Evolutionary conservation across 1,284 basidiomycete genomes (phyloP).

Genomic region (Ceratobasidium sp.): DNA sequence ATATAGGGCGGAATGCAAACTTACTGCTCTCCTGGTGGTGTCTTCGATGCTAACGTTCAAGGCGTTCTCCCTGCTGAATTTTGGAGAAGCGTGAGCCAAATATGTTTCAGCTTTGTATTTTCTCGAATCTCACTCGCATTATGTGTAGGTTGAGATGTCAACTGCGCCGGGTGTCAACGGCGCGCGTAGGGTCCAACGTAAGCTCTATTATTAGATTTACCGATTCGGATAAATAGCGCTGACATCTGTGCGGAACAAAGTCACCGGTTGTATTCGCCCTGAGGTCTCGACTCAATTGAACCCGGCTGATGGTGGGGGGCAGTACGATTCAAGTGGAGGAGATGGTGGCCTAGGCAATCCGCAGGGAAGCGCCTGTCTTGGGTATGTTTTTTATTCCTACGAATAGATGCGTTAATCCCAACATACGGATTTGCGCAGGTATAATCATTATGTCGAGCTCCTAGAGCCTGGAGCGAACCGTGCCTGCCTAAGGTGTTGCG

Average conservation of each 20-base stretch:
- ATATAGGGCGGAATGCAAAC: constrained; percentile 48
- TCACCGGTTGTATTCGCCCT: constrained; percentile 48
- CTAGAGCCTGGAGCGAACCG: constrained; percentile 53
- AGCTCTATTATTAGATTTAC: constrained; percentile 1
- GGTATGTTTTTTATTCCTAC: constrained; percentile 32
- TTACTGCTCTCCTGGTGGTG: constrained; percentile 47
- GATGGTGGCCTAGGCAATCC: constrained; percentile 54
- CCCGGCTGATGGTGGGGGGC: constrained; percentile 53
- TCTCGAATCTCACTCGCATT: neutral
- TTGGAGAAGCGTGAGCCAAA: constrained; percentile 48
- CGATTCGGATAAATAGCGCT: neutral
- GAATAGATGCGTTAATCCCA: neutral
- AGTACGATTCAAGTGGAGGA: constrained; percentile 55
- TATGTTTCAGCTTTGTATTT: neutral
- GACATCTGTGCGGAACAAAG: constrained; percentile 6
- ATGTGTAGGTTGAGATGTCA: constrained; percentile 31
- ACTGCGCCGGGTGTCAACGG: constrained; percentile 44
- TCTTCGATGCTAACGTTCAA: constrained; percentile 34
- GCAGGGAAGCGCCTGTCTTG: constrained; percentile 50
- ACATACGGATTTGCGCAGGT: constrained; percentile 37
- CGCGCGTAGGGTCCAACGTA: constrained; percentile 42
- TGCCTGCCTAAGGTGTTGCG: constrained; percentile 55
- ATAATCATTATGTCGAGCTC: constrained; percentile 54
- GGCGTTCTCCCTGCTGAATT: constrained; percentile 48
- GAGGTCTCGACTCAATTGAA: constrained; percentile 45